Conservation (phyloP, 108 stramenopile species). For the Nitzschia sp. region DNA sequence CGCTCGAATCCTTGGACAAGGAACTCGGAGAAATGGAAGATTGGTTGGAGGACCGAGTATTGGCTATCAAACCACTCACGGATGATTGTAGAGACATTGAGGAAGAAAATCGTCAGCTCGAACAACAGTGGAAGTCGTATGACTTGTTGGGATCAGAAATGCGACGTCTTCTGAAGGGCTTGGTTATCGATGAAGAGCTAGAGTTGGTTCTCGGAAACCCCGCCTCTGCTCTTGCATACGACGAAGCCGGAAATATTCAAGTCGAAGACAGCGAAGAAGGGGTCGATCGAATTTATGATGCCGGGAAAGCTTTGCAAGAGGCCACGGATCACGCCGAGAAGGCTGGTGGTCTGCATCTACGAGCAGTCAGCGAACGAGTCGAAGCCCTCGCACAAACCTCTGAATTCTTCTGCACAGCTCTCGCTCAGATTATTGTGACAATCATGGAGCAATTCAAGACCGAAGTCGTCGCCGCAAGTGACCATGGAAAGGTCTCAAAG, state of each 20-base stretch:
- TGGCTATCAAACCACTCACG: conserved; percentile 86
- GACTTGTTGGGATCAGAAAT: conserved; percentile 76
- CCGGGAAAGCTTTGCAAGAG: conserved; percentile 75
- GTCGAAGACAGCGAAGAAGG: conserved; percentile 76
- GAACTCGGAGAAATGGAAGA: conserved; percentile 82
- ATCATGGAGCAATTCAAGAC: conserved; percentile 86
- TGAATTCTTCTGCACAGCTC: conserved; percentile 70
- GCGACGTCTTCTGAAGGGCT: conserved; percentile 68
- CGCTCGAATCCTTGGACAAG: conserved; percentile 73
- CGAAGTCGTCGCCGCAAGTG: conserved; percentile 54
- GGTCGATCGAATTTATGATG: conserved; percentile 74
- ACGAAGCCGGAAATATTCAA: conserved; percentile 67
- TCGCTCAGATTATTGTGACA: conserved; percentile 83
- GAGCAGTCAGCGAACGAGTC: conserved; percentile 76
- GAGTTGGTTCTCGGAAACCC: conserved; percentile 78
- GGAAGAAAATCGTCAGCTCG: conserved; percentile 88
- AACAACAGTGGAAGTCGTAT: conserved; percentile 88
- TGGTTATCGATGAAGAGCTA: conserved; percentile 58
- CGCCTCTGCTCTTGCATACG: conserved; percentile 68
- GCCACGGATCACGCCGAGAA: conserved; percentile 76
- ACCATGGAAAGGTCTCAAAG: conserved; percentile 72
- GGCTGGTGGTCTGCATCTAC: conserved; percentile 83
- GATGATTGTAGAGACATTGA: conserved; percentile 89
- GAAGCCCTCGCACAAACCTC: conserved; percentile 55
- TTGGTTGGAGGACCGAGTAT: conserved; percentile 82